A percentile compares a stretch with the other conserved stretches of the same genome.
Evolutionary conservation across 192 early-diverging fungal species (phyloP).

Genomic region (Blastocladiella britannica): DNA sequence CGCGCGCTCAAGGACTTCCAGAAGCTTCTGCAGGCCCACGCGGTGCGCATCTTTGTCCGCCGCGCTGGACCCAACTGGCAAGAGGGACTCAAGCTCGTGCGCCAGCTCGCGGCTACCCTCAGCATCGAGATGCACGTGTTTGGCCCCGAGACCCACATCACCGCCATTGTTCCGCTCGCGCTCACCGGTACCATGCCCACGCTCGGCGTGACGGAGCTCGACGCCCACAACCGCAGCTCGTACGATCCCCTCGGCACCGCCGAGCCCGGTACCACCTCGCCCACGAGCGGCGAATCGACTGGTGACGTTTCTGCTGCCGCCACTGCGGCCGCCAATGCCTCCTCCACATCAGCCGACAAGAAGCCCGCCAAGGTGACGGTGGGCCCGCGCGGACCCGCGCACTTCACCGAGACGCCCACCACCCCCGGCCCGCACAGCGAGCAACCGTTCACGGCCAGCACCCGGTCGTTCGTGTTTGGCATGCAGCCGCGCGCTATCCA

Average conservation of each 20-base stretch:
- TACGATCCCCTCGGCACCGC: background rate
- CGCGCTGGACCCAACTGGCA: conserved; percentile 99
- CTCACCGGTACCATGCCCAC: conserved; percentile 44
- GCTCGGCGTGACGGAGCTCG: conserved; percentile 6
- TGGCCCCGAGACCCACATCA: conserved; percentile 94
- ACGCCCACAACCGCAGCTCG: background rate
- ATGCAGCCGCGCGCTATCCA: conserved; percentile 99
- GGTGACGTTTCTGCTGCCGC: conserved; percentile 13
- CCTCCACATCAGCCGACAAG: no score
- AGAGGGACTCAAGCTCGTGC: conserved; percentile 90
- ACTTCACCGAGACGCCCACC: conserved; percentile 4
- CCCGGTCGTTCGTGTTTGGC: conserved; percentile 85
- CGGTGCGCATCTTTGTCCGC: conserved; percentile 85
- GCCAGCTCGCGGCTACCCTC: conserved; percentile 74
- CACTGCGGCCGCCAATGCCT: conserved; percentile 25
- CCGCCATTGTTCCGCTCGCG: conserved; percentile 93
- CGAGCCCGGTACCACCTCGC: conserved; percentile 1
- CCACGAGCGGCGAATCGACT: no score
- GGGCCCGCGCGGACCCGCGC: conserved; percentile 26
- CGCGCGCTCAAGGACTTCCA: conserved; percentile 83
- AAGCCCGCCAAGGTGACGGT: conserved; percentile 35
- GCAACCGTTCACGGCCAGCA: conserved; percentile 54
- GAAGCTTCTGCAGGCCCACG: conserved; percentile 61
- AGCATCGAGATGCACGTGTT: conserved; percentile 88
- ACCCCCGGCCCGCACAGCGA: conserved; percentile 9